phyloP scores from a whole-genome alignment of 306 rosid species.

The Sesbania bispinosa region DNA sequence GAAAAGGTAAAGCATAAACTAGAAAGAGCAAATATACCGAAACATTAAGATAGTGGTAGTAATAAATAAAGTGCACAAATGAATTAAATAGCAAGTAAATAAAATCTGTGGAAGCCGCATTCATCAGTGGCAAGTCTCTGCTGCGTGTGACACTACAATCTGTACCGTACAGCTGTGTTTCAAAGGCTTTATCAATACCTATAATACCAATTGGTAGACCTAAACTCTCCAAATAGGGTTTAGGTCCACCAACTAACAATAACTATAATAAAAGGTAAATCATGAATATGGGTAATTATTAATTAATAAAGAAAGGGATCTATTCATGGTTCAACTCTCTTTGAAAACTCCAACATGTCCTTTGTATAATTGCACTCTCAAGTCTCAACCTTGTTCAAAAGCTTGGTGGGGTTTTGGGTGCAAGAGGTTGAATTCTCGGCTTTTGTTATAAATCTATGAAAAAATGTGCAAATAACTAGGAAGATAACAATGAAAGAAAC shows the following conservation, averaged over 20 bases:
- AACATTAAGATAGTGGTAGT: background rate
- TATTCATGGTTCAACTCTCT: no score
- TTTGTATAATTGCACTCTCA: no score
- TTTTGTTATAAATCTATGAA: no score
- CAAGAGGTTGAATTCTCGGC: no score
- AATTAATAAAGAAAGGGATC: no score
- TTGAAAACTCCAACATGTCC: no score
- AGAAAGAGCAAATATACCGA: constrained; percentile 11
- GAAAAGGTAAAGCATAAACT: background rate
- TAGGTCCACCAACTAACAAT: background rate
- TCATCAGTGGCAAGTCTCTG: background rate
- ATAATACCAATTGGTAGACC: background rate
- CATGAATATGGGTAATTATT: background rate
- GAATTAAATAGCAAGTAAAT: background rate
- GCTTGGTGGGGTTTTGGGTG: no score
- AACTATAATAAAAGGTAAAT: background rate
- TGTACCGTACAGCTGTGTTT: constrained; percentile 15
- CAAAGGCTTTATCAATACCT: background rate
- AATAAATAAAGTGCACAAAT: constrained; percentile 17
- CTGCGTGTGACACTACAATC: background rate
- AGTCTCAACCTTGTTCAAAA: no score
- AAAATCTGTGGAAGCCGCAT: background rate
- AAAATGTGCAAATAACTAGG: no score
- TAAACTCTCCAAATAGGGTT: background rate
- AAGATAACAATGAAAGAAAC: no score